Base-by-base conservation (phyloP, 129 eudicot genomes). In the Calendula officinalis region DNA sequence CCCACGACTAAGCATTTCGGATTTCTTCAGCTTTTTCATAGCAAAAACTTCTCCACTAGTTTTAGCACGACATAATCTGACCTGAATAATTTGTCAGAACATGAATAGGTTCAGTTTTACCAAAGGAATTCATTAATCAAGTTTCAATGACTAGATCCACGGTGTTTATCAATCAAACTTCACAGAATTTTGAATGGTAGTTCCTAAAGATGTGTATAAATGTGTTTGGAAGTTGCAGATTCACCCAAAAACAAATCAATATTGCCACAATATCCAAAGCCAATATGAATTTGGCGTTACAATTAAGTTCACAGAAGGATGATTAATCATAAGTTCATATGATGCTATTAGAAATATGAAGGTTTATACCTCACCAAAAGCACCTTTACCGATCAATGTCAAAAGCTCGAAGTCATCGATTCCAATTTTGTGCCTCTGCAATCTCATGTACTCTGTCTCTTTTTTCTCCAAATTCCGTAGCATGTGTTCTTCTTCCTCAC, bases 1-100 rank as follows among this genome's bases (percentile, higher is more conserved):
- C 51, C 97, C 97, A 60, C 97, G 87, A 81, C 90, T 89, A 69
- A 89, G 95, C 97, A 89, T 89, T 35, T 89, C 97, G 35, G 97
- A 89, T 81, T 85, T 89, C 79, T 81, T 89, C 77, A 89, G 53
- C 76, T 85, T 89, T 82, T 85, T 89, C 90, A 89, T 77, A 35
- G 95, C 97, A 74, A 74, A 89, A 38, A 89, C 80, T 70, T 89
- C 97, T 53, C 97, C 90, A 0, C 78, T 85, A 68, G 50, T 85
- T 79, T 83, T 86, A 62, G 94, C 90, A 64, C 97, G 97, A 32
- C 97, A 89, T 65, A 89, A 67, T 73, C 97, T 78, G 42, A 89
- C 97, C 95, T 89, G 95, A 70, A 82, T 63, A 44, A 55, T 40
- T 42, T 62, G 40, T 50, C 41, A 32, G 36, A 59, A 60, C 68